These are phyloP conservation scores for Quercus dentata DNA, from an alignment of 306 rosid species.

Conservation along the genomic window DNA sequence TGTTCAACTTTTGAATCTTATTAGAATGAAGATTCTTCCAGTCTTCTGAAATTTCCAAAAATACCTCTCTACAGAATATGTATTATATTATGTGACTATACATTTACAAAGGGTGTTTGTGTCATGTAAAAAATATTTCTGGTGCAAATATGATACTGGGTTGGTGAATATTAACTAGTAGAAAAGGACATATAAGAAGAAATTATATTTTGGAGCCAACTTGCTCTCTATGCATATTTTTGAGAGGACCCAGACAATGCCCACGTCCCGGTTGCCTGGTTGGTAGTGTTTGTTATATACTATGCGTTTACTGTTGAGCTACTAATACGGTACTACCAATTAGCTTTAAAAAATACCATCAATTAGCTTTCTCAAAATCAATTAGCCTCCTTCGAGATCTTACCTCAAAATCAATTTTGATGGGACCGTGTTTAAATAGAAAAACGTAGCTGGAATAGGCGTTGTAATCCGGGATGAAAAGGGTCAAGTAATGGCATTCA, in stretches of 20 bases:
- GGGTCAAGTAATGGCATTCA: no score
- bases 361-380: no score
- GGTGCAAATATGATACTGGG: constrained; percentile 7
- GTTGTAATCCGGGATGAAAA: no score
- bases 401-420: no score
- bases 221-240: constrained; percentile 33
- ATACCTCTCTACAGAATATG: constrained; percentile 6
- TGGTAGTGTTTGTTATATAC: constrained; percentile 18
- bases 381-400: no score
- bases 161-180: constrained; percentile 37
- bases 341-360: no score
- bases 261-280: constrained; percentile 9
- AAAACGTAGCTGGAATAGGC: no score
- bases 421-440: no score
- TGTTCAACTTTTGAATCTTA: constrained; percentile 18
- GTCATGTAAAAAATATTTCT: not conserved
- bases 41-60: constrained; percentile 11
- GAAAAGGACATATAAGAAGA: constrained; percentile 26
- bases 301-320: no score
- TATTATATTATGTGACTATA: not conserved
- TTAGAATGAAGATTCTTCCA: constrained; percentile 2
- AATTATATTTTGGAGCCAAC: constrained; percentile 30
- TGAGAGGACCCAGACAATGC: constrained; percentile 23
- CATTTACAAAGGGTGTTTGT: not conserved
- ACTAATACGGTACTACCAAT: no score